Evolutionary conservation across 192 early-diverging fungal species (phyloP).

Genomic region (Linnemannia zychae): DNA sequence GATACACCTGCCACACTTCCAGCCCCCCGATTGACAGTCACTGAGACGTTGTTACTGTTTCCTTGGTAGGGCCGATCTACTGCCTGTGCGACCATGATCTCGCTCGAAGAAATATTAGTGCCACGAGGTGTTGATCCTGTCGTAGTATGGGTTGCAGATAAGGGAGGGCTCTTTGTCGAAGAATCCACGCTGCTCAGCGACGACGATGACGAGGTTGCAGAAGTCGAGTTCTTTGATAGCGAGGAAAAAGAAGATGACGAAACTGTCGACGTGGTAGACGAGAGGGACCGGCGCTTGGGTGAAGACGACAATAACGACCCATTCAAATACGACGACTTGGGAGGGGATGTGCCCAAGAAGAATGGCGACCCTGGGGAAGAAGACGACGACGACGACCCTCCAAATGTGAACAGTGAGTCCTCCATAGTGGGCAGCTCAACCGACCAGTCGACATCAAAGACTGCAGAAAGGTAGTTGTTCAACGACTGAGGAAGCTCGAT

Average conservation of each 20-base stretch:
- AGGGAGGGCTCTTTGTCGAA: neutral
- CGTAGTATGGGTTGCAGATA: neutral
- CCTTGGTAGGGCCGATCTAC: neutral
- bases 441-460: constrained; percentile 51
- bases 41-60: neutral
- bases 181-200: neutral
- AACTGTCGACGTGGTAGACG: neutral
- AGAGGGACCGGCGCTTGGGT: neutral
- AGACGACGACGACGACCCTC: neutral
- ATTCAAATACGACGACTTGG: neutral
- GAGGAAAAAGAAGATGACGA: constrained; percentile 1
- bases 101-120: neutral
- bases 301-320: constrained; percentile 6
- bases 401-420: constrained; percentile 35
- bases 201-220: neutral
- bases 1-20: neutral
- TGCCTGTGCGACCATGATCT: neutral
- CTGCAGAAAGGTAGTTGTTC: constrained; percentile 35
- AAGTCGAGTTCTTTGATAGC: neutral
- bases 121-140: neutral
- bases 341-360: neutral
- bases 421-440: constrained; percentile 21
- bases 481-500: constrained; percentile 32
- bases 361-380: neutral
- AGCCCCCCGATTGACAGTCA: neutral